A percentile compares a stretch with the other conserved stretches of the same genome.
These are phyloP conservation scores for Mariannaea sp. DNA, from an alignment of 2,329 filamentous ascomycete species.

Conservation along the genomic window DNA sequence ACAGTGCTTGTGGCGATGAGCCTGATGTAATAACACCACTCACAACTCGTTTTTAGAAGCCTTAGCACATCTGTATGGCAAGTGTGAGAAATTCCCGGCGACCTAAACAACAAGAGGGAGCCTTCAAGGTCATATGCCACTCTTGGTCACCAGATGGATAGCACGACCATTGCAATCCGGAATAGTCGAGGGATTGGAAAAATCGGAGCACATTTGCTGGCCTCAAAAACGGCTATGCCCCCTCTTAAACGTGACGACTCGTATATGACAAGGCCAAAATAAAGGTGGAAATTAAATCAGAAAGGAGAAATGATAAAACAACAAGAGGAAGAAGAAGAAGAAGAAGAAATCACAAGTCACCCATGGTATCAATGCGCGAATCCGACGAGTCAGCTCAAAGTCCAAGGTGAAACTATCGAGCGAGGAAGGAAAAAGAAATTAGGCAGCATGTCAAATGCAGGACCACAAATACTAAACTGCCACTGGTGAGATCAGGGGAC, in stretches of 20 bases:
- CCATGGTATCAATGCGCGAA: conserved; percentile 12
- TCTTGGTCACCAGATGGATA: not conserved
- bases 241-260: not conserved
- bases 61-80: too few relatives aligned
- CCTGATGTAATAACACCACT: too few relatives aligned
- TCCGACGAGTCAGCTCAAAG: conserved; percentile 1
- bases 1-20: too few relatives aligned
- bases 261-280: conserved; percentile 3
- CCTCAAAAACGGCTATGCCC: not conserved
- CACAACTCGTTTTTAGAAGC: too few relatives aligned
- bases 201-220: not conserved
- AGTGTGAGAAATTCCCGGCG: not conserved
- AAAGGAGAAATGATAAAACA: too few relatives aligned
- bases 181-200: not conserved
- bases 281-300: too few relatives aligned
- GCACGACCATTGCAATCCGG: not conserved
- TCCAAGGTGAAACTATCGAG: conserved; percentile 12
- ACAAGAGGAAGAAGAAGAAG: not conserved
- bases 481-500: conserved; percentile 21
- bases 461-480: conserved; percentile 23
- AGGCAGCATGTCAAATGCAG: conserved; percentile 24
- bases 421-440: too few relatives aligned
- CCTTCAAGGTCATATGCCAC: not conserved
- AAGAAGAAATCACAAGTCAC: not conserved
- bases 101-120: not conserved